A percentile compares a stretch with the other conserved stretches of the same genome.
Conservation (phyloP, 148 eudicot species). For the Amaranthus cruentus region DNA sequence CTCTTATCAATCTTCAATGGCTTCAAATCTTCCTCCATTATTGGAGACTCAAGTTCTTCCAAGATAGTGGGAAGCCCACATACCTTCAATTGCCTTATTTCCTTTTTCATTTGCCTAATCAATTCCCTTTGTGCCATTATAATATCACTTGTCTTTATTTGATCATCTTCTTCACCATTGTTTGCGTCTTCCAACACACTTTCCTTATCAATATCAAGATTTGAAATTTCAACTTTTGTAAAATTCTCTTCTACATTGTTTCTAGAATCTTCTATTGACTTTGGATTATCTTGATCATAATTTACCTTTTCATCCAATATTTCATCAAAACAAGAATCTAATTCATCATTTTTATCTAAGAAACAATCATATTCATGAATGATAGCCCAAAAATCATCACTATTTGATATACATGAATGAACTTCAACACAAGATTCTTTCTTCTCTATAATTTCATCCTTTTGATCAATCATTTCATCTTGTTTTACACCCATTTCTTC, state of each 20-base stretch:
- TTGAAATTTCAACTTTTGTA: no score
- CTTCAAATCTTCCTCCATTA: constrained; percentile 60
- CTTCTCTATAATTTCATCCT: constrained; percentile 13
- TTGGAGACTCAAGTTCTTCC: constrained; percentile 76
- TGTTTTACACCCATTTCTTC: background rate
- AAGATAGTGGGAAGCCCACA: constrained; percentile 75
- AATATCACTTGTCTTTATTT: constrained; percentile 40
- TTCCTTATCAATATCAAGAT: constrained; percentile 3
- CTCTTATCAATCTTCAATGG: constrained; percentile 71
- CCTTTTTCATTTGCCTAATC: constrained; percentile 73
- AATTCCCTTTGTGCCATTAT: constrained; percentile 54
- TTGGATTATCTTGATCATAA: no score
- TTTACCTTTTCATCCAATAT: no score
- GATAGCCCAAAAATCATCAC: constrained; percentile 23
- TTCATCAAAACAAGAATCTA: constrained; percentile 19
- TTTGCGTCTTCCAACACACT: background rate
- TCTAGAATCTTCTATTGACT: no score
- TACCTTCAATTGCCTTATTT: constrained; percentile 45
- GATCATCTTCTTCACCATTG: constrained; percentile 35
- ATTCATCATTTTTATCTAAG: constrained; percentile 16
- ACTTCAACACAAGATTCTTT: constrained; percentile 8
- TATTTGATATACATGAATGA: background rate
- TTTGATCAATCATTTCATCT: constrained; percentile 12
- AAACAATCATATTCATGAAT: constrained; percentile 24
- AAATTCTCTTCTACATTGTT: no score